Base-by-base conservation (phyloP, 768 basidiomycete genomes). In the Auricularia sp. region DNA sequence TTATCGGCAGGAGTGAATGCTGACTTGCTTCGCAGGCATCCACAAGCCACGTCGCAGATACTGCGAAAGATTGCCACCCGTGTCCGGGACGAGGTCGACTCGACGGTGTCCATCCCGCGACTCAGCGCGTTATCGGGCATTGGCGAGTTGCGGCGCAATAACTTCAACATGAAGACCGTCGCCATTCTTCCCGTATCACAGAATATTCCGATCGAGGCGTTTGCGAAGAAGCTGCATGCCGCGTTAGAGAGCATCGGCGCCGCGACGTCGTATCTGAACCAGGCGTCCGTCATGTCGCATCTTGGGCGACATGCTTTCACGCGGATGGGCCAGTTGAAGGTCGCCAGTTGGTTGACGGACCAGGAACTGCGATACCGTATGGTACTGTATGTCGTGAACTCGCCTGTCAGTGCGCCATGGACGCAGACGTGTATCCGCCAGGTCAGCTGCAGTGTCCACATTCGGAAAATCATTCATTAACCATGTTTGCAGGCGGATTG, bases 351-450 rank as follows among this genome's bases (percentile, higher is more conserved):
- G 97, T 79, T 99, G 6, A 93, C 96, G 16, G 95, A 98, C 74
- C 88, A 90, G 72, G 94, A 98, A 73, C 92, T 98, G 76, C 84
- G 91, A 71, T 97, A 89, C 71, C 83, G 93, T 35, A 97, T 87
- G 2, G 95, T 98, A 0, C 82, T 99, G 16, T 98, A 98, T 72
- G 93, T 99, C 36, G 96, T 91, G 6, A 95, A 99, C 75, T 93
- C 96, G 0, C 87, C 95, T 0, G 93, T 96, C 42, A 91, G 85
- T 64, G 95, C 92, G 65, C 90, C 93, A 21, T 99, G 97, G 97
- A 98, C 96, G 36, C 90, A 98, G 75, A 98, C 94, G 0, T 98
- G 95, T 73, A 95, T 99, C 67, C 84, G 93, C 33, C 96, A 98
- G 81, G 91, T 90, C 64, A 59, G 81, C 62, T 5, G 5, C 16